phyloP scores from a whole-genome alignment of 805 yeast species.

The Kuraishia piskuri region DNA sequence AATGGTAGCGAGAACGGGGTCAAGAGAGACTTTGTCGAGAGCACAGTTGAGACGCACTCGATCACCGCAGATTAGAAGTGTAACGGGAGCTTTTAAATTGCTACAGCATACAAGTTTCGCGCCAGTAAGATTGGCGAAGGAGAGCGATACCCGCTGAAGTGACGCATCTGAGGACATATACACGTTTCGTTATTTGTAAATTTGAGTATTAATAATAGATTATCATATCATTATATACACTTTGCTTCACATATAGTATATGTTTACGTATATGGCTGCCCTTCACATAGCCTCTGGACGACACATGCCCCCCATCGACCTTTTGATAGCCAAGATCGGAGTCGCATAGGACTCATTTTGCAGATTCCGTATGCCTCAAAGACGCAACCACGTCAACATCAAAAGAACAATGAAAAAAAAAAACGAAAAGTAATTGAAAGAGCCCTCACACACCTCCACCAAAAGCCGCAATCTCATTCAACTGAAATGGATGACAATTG shows the following conservation, averaged over 20 bases:
- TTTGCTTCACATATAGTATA: background rate
- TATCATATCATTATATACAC: background rate
- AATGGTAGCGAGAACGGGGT: background rate
- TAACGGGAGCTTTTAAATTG: background rate
- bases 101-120: background rate
- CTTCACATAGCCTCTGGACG: background rate
- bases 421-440: background rate
- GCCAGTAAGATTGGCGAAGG: background rate
- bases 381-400: background rate
- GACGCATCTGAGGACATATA: background rate
- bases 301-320: background rate
- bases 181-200: background rate
- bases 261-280: background rate
- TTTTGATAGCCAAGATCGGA: background rate
- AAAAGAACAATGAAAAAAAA: background rate
- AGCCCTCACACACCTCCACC: background rate
- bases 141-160: background rate
- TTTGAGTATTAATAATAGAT: background rate
- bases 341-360: background rate
- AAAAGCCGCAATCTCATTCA: background rate
- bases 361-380: background rate
- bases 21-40: background rate
- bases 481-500: slow-evolving; percentile 83
- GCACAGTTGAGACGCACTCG: background rate
- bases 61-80: background rate